Conservation (phyloP, 2,329 filamentous ascomycete genomes). For the Sphaerulina vaccinii region DNA sequence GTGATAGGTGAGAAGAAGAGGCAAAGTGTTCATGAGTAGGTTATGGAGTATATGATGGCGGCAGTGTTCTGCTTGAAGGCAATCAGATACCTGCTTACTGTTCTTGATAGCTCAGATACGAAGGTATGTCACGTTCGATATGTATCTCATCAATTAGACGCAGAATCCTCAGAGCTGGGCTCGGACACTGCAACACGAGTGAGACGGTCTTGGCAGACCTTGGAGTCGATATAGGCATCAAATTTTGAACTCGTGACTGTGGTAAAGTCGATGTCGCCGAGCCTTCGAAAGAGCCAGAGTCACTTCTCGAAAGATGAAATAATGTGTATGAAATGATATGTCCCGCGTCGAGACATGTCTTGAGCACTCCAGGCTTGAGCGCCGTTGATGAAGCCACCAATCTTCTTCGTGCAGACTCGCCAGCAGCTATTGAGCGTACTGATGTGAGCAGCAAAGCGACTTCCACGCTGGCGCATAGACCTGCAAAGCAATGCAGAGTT, state of each 20-base stretch:
- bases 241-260: conserved; percentile 83
- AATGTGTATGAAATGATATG: not conserved
- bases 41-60: too few species aligned
- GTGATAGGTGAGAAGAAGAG: too few species aligned
- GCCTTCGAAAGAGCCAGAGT: conserved; percentile 85
- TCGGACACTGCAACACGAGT: conserved; percentile 88
- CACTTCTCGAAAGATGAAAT: not conserved
- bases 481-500: not conserved
- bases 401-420: not conserved
- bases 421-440: not conserved
- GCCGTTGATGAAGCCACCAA: not conserved
- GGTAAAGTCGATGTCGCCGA: conserved; percentile 63
- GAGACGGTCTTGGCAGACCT: conserved; percentile 84
- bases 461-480: too few species aligned
- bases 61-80: too few species aligned
- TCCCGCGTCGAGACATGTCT: not conserved
- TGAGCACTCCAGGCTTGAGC: not conserved
- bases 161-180: conserved; percentile 77
- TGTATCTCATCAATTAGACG: conserved; percentile 64
- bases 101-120: too few species aligned
- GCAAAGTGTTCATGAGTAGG: too few species aligned
- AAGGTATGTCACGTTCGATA: too few species aligned
- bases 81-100: too few species aligned
- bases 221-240: conserved; percentile 76
- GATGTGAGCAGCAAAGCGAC: too few species aligned